Conservation (phyloP, 768 basidiomycete species). For the Termitomyces sp. region DNA sequence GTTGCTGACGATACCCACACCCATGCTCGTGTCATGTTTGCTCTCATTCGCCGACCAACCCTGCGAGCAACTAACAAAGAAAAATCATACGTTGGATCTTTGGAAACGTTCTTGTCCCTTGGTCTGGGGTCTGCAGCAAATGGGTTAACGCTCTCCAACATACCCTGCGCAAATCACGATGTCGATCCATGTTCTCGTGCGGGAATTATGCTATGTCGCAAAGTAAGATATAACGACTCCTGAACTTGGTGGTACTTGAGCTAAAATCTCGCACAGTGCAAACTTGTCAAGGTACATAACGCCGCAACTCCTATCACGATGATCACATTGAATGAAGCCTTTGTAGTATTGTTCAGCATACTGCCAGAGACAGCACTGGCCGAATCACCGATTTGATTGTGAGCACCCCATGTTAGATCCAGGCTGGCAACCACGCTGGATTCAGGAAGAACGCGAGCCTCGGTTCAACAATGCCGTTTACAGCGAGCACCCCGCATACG, state of each 20-base stretch:
- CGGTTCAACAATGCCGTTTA: conserved; percentile 17
- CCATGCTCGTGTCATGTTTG: conserved; percentile 20
- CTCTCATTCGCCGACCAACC: conserved; percentile 16
- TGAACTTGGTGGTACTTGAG: not conserved
- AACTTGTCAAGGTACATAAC: conserved; percentile 5
- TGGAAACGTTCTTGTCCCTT: conserved; percentile 25
- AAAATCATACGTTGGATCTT: conserved; percentile 10
- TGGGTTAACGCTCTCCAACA: conserved; percentile 15
- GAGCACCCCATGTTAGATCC: conserved; percentile 23
- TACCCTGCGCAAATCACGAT: conserved; percentile 19
- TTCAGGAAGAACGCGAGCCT: conserved; percentile 25
- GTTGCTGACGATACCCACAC: conserved; percentile 19
- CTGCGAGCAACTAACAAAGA: conserved; percentile 1
- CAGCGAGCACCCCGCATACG: conserved; percentile 26
- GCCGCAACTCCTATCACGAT: not conserved
- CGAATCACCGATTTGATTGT: conserved; percentile 30
- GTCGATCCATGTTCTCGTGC: not conserved
- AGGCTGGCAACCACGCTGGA: conserved; percentile 32
- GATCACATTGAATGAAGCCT: not conserved
- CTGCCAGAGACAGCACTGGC: conserved; percentile 33
- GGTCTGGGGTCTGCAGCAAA: conserved; percentile 23
- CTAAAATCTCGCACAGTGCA: conserved; percentile 3
- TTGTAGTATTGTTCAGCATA: conserved; percentile 30
- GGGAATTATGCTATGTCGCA: conserved; percentile 21
- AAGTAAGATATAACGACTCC: conserved; percentile 14